Percentiles rank a stretch among this genome's conserved stretches.
Conservation (phyloP, 495 filamentous ascomycete species). For the Talaromyces borbonicus region DNA sequence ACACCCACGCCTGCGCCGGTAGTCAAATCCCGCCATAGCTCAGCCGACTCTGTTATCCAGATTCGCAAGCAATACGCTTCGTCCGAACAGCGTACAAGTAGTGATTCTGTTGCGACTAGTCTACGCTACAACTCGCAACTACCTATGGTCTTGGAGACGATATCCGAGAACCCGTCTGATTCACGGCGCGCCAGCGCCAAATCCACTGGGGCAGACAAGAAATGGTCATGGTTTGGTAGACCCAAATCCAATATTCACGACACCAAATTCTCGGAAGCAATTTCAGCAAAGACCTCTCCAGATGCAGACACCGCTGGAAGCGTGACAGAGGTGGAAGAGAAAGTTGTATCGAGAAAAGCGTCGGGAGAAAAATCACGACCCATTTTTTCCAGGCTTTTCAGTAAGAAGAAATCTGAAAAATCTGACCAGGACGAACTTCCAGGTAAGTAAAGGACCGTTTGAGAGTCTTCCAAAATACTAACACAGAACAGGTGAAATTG, state of each 20-base stretch:
- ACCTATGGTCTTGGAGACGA: conserved; percentile 8
- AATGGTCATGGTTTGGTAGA: conserved; percentile 54
- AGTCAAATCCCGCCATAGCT: conserved; percentile 3
- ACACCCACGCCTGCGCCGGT: not conserved
- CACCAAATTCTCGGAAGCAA: not conserved
- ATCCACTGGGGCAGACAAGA: conserved; percentile 38
- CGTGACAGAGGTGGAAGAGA: not conserved
- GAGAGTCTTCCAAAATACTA: not conserved
- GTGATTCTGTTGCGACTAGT: conserved; percentile 4
- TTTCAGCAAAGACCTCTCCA: not conserved
- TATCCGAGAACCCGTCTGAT: conserved; percentile 9
- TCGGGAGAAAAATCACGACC: conserved; percentile 11
- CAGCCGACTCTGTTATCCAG: conserved; percentile 3
- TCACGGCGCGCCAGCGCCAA: conserved; percentile 16
- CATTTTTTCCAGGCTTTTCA: conserved; percentile 20
- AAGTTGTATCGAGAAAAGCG: not conserved
- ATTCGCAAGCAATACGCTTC: not conserved
- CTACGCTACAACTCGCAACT: conserved; percentile 5
- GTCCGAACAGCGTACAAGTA: conserved; percentile 5
- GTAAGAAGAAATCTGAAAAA: conserved; percentile 14
- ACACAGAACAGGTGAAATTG: not conserved
- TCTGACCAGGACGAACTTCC: not conserved
- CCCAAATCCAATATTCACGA: conserved; percentile 36
- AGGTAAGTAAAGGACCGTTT: conserved; percentile 1
- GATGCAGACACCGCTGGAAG: no score